Conservation (phyloP, 73 alveolate genomes). For the Paramecium caudatum region DNA sequence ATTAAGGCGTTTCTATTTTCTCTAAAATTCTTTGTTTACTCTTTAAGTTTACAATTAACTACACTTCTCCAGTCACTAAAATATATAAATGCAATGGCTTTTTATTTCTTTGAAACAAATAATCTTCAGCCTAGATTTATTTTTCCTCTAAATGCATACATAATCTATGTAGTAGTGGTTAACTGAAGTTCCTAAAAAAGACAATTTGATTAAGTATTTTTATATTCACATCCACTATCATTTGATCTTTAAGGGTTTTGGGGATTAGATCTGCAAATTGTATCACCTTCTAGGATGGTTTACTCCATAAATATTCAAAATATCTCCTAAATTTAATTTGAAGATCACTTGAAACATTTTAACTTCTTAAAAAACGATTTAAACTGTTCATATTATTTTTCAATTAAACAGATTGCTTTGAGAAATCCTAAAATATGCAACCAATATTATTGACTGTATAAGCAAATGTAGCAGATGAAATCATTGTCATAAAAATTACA, state of each 20-base stretch:
- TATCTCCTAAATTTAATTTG: slow-evolving; percentile 57
- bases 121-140: slow-evolving; percentile 15
- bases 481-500: slow-evolving; percentile 71
- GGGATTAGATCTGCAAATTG: slow-evolving; percentile 33
- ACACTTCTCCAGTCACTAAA: slow-evolving; percentile 3
- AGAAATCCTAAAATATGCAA: slow-evolving; percentile 18
- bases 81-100: neutral
- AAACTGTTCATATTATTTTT: slow-evolving; percentile 43
- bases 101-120: neutral
- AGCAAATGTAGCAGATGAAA: slow-evolving; percentile 69
- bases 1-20: neutral
- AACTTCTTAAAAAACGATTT: slow-evolving; percentile 17
- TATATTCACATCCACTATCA: slow-evolving; percentile 43
- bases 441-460: slow-evolving; percentile 67
- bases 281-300: slow-evolving; percentile 8
- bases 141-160: slow-evolving; percentile 12
- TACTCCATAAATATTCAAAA: slow-evolving; percentile 67
- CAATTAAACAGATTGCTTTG: slow-evolving; percentile 15
- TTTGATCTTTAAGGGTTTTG: neutral
- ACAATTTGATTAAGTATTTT: neutral
- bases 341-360: slow-evolving; percentile 22
- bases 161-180: neutral
- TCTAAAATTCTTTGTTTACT: neutral
- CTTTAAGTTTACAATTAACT: neutral
- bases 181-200: slow-evolving; percentile 33